Percentiles rank a stretch among this genome's conserved stretches.
Conservation (phyloP, 768 basidiomycete species). For the Naganishia randhawae region DNA sequence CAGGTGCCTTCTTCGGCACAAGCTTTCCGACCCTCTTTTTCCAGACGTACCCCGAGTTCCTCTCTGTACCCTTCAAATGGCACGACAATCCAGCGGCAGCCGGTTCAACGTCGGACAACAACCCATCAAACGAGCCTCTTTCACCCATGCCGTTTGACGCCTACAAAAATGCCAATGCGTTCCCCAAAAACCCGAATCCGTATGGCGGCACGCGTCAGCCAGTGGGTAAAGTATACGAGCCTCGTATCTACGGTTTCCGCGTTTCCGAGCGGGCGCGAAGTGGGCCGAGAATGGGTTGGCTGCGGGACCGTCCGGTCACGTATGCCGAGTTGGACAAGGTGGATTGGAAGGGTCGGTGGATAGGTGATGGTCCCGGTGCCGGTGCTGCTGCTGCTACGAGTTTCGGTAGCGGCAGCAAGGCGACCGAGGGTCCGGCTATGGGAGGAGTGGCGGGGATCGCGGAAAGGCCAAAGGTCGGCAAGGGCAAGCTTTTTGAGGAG, state of each 20-base stretch:
- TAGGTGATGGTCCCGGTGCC: constrained; percentile 56
- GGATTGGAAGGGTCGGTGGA: constrained; percentile 87
- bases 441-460: constrained; percentile 24
- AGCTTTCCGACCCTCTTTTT: constrained; percentile 98
- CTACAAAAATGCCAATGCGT: background rate
- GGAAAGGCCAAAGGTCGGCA: constrained; percentile 25
- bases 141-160: constrained; percentile 16
- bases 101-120: no score
- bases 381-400: background rate
- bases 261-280: constrained; percentile 91
- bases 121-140: constrained; percentile 54
- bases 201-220: constrained; percentile 39
- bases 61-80: constrained; percentile 79
- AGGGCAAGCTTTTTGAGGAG: constrained; percentile 49
- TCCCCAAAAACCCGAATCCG: constrained; percentile 69
- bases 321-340: constrained; percentile 77
- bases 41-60: constrained; percentile 93
- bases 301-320: constrained; percentile 77
- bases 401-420: constrained; percentile 18
- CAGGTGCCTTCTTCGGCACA: constrained; percentile 98
- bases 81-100: no score
- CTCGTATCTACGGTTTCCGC: constrained; percentile 94
- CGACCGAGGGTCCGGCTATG: constrained; percentile 9
- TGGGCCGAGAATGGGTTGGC: constrained; percentile 96
- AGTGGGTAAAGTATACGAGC: constrained; percentile 58